These are phyloP conservation scores for Salvia splendens DNA, from an alignment of 257 asterid genomes.

Conservation along the genomic window DNA sequence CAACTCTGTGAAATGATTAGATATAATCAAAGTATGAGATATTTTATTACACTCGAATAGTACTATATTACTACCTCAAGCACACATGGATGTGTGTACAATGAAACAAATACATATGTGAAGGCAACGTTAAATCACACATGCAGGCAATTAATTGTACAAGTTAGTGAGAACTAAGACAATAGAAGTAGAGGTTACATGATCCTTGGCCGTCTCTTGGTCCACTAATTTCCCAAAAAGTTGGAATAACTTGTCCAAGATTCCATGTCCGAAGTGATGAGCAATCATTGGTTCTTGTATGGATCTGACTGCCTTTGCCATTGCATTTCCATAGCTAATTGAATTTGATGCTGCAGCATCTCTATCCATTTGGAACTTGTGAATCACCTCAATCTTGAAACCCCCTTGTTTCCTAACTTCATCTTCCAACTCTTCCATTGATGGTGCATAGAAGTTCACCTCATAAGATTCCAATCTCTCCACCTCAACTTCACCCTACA, in stretches of 20 bases:
- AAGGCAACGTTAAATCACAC: not conserved
- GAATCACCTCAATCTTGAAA: constrained; percentile 52
- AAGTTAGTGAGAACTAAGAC: constrained; percentile 55
- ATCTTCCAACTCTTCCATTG: constrained; percentile 67
- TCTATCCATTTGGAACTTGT: constrained; percentile 57
- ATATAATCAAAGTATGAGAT: too few relatives aligned
- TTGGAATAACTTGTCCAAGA: constrained; percentile 58
- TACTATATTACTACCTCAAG: too few relatives aligned
- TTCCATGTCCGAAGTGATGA: constrained; percentile 66
- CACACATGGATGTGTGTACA: too few relatives aligned
- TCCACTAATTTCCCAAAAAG: constrained; percentile 66
- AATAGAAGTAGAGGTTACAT: constrained; percentile 48
- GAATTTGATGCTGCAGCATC: constrained; percentile 19
- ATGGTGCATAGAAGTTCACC: constrained; percentile 80
- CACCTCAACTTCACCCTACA: constrained; percentile 66
- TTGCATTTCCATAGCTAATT: constrained; percentile 67
- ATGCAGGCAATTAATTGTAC: not conserved
- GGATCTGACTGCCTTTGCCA: constrained; percentile 79
- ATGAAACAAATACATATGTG: not conserved
- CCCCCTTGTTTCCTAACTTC: constrained; percentile 58
- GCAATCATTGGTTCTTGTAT: constrained; percentile 78
- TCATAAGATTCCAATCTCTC: constrained; percentile 64
- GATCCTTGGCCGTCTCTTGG: constrained; percentile 54
- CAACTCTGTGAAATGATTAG: too few relatives aligned
- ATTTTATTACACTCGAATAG: too few relatives aligned